Percentiles rank a stretch among this genome's conserved stretches.
Evolutionary conservation across 208 protist species (phyloP).

Genomic region (Novymonas esmeraldas): DNA sequence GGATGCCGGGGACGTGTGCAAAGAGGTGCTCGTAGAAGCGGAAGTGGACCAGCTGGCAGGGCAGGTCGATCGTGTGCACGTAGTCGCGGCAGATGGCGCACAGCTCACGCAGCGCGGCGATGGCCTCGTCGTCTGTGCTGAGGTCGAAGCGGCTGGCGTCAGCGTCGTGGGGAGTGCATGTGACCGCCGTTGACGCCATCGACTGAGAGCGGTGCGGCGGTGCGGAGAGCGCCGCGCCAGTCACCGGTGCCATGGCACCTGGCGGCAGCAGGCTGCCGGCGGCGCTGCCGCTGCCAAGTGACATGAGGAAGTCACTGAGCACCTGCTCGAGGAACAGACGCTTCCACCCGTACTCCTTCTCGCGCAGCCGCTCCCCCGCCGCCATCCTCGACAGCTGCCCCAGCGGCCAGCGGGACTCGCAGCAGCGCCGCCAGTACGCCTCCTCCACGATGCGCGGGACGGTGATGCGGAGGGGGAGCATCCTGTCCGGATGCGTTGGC

Average conservation of each 20-base stretch:
- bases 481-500: constrained; percentile 35
- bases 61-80: constrained; percentile 66
- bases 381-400: constrained; percentile 72
- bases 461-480: constrained; percentile 55
- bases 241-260: background rate
- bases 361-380: constrained; percentile 33
- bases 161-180: constrained; percentile 23
- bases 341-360: constrained; percentile 77
- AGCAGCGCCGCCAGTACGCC: constrained; percentile 74
- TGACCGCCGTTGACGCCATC: background rate
- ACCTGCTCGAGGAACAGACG: constrained; percentile 82
- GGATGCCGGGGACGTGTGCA: constrained; percentile 59
- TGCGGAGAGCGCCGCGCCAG: background rate
- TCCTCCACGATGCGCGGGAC: constrained; percentile 52
- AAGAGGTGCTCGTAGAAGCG: constrained; percentile 75
- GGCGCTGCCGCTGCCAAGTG: constrained; percentile 34
- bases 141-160: constrained; percentile 29
- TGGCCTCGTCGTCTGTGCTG: constrained; percentile 26
- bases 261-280: constrained; percentile 14
- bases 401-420: constrained; percentile 74
- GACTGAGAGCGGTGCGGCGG: background rate
- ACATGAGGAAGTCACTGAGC: constrained; percentile 74
- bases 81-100: constrained; percentile 77
- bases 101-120: constrained; percentile 46
- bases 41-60: constrained; percentile 76